Percentiles rank a stretch among this genome's conserved stretches.
Evolutionary conservation across 208 protist species (phyloP).

Genomic region (Endotrypanum monterogeii): DNA sequence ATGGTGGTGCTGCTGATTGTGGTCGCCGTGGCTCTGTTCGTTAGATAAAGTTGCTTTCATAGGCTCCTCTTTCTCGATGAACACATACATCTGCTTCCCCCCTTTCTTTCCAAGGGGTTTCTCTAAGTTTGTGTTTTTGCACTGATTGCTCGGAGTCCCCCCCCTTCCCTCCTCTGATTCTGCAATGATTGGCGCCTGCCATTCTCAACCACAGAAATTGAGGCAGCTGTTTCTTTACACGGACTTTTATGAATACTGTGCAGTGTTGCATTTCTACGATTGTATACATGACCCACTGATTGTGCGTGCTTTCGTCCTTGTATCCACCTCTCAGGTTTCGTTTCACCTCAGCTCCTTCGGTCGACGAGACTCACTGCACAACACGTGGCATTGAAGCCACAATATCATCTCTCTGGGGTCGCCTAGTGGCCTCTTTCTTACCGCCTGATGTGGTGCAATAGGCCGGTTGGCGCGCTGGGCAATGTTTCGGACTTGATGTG

Average conservation of each 20-base stretch:
- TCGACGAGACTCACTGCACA: too few relatives aligned
- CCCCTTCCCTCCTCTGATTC: neutral
- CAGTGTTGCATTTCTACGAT: neutral
- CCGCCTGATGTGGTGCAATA: too few relatives aligned
- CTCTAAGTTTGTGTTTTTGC: neutral
- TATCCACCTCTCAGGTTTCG: neutral
- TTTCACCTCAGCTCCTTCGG: too few relatives aligned
- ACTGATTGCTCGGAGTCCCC: neutral
- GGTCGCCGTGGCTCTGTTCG: slow-evolving; percentile 29
- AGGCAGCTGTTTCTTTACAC: too few relatives aligned
- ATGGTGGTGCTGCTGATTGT: slow-evolving; percentile 58
- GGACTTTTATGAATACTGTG: too few relatives aligned
- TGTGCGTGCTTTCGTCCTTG: neutral
- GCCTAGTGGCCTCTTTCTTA: too few relatives aligned
- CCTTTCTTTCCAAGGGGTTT: too few relatives aligned
- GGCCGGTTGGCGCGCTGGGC: too few relatives aligned
- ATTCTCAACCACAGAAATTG: neutral
- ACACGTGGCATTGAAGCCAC: too few relatives aligned
- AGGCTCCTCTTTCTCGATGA: neutral
- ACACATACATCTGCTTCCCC: neutral
- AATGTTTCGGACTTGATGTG: too few relatives aligned
- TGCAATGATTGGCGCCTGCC: neutral
- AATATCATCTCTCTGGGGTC: too few relatives aligned
- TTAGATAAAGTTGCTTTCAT: slow-evolving; percentile 1
- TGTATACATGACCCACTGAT: too few relatives aligned